phyloP scores from a whole-genome alignment of 179 eudicot species.

The Heliamphora pulchella region DNA sequence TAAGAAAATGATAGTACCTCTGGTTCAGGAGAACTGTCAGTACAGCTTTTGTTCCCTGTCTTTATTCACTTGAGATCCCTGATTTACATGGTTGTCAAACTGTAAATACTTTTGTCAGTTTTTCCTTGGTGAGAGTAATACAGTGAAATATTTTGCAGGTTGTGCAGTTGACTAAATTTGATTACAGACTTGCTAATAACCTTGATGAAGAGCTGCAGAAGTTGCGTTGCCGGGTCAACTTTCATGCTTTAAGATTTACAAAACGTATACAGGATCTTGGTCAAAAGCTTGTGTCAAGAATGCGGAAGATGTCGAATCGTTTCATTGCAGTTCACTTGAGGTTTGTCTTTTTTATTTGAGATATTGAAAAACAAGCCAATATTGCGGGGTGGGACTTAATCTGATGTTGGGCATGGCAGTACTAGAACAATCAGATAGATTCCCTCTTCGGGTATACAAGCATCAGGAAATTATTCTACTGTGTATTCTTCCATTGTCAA shows the following conservation, averaged over 20 bases:
- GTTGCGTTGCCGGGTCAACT: constrained; percentile 89
- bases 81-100: constrained; percentile 10
- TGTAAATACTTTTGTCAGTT: background rate
- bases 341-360: constrained; percentile 32
- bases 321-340: constrained; percentile 89
- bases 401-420: too few relatives aligned
- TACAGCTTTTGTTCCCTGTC: constrained; percentile 6
- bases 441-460: too few relatives aligned
- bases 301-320: constrained; percentile 72
- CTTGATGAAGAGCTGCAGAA: constrained; percentile 81
- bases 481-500: background rate
- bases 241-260: constrained; percentile 80
- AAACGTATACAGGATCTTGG: constrained; percentile 72
- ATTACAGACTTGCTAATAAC: constrained; percentile 88
- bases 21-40: background rate
- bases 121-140: constrained; percentile 3
- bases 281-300: constrained; percentile 52
- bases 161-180: constrained; percentile 90
- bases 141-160: constrained; percentile 47
- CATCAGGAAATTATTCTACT: too few relatives aligned
- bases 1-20: background rate
- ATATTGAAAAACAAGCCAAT: background rate
- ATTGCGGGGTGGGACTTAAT: background rate
- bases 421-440: too few relatives aligned
- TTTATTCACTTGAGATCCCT: constrained; percentile 7